These are phyloP conservation scores for Nemania sp. DNA, from an alignment of 2,329 filamentous ascomycete species.

Conservation along the genomic window DNA sequence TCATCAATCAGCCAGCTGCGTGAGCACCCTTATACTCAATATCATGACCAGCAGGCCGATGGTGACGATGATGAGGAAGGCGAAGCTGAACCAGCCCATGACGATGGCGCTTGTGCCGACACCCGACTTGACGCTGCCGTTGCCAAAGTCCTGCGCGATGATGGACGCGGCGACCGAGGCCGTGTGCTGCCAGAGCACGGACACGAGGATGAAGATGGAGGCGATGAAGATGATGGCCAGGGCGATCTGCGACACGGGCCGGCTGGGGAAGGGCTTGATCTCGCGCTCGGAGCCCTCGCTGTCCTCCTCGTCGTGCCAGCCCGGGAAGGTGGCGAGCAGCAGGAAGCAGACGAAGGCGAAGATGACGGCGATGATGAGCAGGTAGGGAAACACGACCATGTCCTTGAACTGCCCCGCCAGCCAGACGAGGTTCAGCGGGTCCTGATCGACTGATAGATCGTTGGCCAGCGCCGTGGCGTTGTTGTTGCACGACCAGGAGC, in stretches of 20 bases:
- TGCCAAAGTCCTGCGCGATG: conserved; percentile 63
- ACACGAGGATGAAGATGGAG: conserved; percentile 74
- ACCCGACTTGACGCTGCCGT: conserved; percentile 44
- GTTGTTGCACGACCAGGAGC: conserved; percentile 93
- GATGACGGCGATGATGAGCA: conserved; percentile 97
- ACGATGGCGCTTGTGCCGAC: conserved; percentile 82
- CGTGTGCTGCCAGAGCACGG: conserved; percentile 87
- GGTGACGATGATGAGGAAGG: conserved; percentile 89
- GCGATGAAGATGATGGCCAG: conserved; percentile 88
- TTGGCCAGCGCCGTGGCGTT: conserved; percentile 93
- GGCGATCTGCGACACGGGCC: conserved; percentile 89
- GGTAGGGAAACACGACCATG: conserved; percentile 95
- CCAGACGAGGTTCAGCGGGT: conserved; percentile 97
- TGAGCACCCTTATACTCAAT: conserved; percentile 82
- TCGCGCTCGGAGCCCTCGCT: conserved; percentile 81
- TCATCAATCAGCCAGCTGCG: conserved; percentile 55
- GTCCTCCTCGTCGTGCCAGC: conserved; percentile 93
- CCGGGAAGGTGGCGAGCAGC: conserved; percentile 92
- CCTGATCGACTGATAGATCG: conserved; percentile 86
- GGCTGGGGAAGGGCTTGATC: conserved; percentile 90
- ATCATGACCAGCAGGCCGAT: conserved; percentile 97
- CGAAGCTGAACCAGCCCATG: conserved; percentile 96
- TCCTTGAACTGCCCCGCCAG: conserved; percentile 97
- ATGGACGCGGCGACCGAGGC: conserved; percentile 93
- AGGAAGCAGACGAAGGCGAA: conserved; percentile 96